Conservation (phyloP, 176 grass and related monocot genomes). For the Poa pratensis region DNA sequence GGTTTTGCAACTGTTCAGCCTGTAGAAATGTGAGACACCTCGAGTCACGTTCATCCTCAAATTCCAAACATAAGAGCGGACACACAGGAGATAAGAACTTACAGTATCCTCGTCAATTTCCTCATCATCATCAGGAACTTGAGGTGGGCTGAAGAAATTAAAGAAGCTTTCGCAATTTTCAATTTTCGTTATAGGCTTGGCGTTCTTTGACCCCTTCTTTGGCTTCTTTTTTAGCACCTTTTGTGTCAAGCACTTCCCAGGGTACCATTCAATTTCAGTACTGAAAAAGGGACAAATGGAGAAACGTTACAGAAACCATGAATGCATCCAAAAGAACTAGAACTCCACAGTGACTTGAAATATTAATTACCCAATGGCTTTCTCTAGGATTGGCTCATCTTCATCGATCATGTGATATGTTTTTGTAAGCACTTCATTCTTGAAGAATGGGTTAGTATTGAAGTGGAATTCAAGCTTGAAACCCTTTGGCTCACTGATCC, state of each 20-base stretch:
- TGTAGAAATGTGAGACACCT: slow-evolving; percentile 40
- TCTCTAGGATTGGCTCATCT: slow-evolving; percentile 95
- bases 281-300: slow-evolving; percentile 37
- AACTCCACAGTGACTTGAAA: neutral
- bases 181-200: slow-evolving; percentile 86
- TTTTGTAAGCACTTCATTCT: slow-evolving; percentile 86
- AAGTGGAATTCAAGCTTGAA: slow-evolving; percentile 98
- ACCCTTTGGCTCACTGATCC: slow-evolving; percentile 72
- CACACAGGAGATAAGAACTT: slow-evolving; percentile 33
- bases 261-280: slow-evolving; percentile 89
- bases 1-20: slow-evolving; percentile 92
- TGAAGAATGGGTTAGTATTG: slow-evolving; percentile 82
- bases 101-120: slow-evolving; percentile 96
- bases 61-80: neutral
- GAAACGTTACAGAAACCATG: neutral
- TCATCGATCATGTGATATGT: slow-evolving; percentile 95
- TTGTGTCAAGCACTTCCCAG: slow-evolving; percentile 89
- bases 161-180: slow-evolving; percentile 97
- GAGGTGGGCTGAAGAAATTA: slow-evolving; percentile 97
- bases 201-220: slow-evolving; percentile 89
- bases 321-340: neutral
- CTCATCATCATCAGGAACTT: slow-evolving; percentile 90
- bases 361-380: slow-evolving; percentile 76
- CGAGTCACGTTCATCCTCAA: neutral
- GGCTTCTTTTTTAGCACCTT: slow-evolving; percentile 96